Percentiles rank a stretch among this genome's conserved stretches.
These are phyloP conservation scores for Dinochytrium kinnereticum DNA, from an alignment of 371 early-diverging fungal species.

Conservation along the genomic window DNA sequence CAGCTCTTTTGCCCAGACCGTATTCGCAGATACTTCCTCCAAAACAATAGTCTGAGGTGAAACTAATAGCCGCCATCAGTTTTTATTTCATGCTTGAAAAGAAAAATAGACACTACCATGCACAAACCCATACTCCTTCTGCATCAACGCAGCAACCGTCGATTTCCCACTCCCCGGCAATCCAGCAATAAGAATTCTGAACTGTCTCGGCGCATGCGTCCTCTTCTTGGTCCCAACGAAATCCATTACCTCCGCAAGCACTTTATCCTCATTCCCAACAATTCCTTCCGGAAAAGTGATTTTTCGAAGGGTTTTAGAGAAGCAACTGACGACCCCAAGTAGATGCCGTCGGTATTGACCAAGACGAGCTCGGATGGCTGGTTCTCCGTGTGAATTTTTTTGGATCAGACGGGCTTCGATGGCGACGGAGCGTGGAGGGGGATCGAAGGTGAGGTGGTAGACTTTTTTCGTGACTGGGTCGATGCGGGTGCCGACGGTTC, in stretches of 20 bases:
- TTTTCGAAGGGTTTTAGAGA: constrained; percentile 28
- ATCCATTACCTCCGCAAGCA: constrained; percentile 30
- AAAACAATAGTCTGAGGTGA: constrained; percentile 52
- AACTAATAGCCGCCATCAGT: constrained; percentile 33
- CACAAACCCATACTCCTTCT: constrained; percentile 45
- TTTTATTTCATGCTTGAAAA: too few relatives aligned
- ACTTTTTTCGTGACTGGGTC: constrained; percentile 42
- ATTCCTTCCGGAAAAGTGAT: constrained; percentile 41
- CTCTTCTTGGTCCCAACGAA: constrained; percentile 30
- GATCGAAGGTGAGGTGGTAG: constrained; percentile 44
- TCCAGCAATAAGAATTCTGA: constrained; percentile 46
- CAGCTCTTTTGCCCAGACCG: constrained; percentile 26
- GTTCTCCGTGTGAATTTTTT: constrained; percentile 34
- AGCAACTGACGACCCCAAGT: constrained; percentile 36
- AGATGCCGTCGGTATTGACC: constrained; percentile 42
- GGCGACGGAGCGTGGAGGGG: constrained; percentile 38
- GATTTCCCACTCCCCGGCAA: constrained; percentile 54
- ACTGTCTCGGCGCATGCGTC: constrained; percentile 48
- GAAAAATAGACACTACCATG: constrained; percentile 36
- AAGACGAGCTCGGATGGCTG: constrained; percentile 36
- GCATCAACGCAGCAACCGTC: constrained; percentile 42
- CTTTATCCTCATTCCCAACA: constrained; percentile 39
- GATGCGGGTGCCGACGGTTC: constrained; percentile 28
- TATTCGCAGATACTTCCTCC: constrained; percentile 44
- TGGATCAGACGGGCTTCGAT: constrained; percentile 42